These are phyloP conservation scores for Ostreobium quekettii DNA, from an alignment of 139 green algal genomes.

Conservation along the genomic window DNA sequence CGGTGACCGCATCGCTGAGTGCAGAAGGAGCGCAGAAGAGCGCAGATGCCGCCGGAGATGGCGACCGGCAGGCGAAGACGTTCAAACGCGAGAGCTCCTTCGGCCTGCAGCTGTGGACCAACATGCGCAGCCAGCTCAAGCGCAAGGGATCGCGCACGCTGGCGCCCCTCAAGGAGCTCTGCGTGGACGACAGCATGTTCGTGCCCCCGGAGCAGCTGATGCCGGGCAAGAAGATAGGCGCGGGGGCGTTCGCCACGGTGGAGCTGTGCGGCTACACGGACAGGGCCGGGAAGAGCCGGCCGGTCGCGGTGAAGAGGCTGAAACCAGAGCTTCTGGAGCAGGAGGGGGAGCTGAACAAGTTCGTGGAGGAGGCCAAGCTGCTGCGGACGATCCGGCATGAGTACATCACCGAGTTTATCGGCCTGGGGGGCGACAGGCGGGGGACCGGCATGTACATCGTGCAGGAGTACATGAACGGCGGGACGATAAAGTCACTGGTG, in stretches of 20 bases:
- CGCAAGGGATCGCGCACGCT: too few relatives aligned
- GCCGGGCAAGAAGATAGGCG: not conserved
- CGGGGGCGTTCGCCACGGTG: conserved; percentile 13
- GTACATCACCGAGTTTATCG: conserved; percentile 23
- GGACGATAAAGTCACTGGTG: not conserved
- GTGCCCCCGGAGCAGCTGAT: not conserved
- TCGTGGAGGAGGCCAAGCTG: conserved; percentile 52
- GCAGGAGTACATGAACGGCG: not conserved
- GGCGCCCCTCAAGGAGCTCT: too few relatives aligned
- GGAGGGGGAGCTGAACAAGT: conserved; percentile 47
- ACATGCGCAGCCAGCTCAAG: too few relatives aligned
- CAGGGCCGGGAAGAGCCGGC: not conserved
- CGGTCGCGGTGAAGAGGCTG: conserved; percentile 55
- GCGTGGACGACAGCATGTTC: not conserved
- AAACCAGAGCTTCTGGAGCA: conserved; percentile 51
- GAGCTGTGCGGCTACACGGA: not conserved
- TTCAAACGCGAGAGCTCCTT: too few relatives aligned
- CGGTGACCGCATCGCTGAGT: too few relatives aligned
- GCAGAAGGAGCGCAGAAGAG: too few relatives aligned
- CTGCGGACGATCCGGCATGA: conserved; percentile 54
- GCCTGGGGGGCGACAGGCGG: not conserved
- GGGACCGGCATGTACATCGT: not conserved
- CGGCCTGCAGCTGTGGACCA: too few relatives aligned
- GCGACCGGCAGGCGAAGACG: too few relatives aligned
- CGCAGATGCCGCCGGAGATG: too few relatives aligned